These are phyloP conservation scores for Aspergillus novoparasiticus DNA, from an alignment of 2,329 filamentous ascomycete species.

Conservation along the genomic window DNA sequence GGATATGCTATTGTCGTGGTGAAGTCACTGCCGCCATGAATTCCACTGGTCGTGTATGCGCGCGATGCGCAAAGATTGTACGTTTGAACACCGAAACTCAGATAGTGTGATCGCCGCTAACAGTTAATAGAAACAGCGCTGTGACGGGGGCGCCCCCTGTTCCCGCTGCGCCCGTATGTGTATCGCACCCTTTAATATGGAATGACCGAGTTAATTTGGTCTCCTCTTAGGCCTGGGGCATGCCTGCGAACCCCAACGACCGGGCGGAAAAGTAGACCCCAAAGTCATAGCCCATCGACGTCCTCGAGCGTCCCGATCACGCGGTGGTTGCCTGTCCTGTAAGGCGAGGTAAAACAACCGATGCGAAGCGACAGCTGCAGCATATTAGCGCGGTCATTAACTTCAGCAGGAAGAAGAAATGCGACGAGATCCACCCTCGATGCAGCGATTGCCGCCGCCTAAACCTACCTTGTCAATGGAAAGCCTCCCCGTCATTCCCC, in stretches of 20 bases:
- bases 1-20: background rate
- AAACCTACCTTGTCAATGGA: conserved; percentile 27
- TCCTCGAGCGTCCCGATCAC: conserved; percentile 29
- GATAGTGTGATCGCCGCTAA: background rate
- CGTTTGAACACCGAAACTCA: background rate
- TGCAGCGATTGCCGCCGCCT: conserved; percentile 31
- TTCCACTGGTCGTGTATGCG: background rate
- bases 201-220: background rate
- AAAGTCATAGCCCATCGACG: conserved; percentile 13
- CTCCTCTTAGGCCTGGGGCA: conserved; percentile 24
- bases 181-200: background rate
- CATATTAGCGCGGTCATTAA: background rate
- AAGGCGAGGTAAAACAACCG: conserved; percentile 22
- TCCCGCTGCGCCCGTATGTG: conserved; percentile 28
- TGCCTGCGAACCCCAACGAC: conserved; percentile 23
- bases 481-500: conserved; percentile 5
- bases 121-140: conserved; percentile 29
- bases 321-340: conserved; percentile 29
- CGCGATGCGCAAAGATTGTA: background rate
- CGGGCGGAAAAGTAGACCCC: conserved; percentile 6
- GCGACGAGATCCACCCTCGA: conserved; percentile 26
- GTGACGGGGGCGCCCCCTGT: conserved; percentile 28
- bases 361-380: background rate
- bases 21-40: background rate
- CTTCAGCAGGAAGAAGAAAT: conserved; percentile 27